Evolutionary conservation across 352 stramenopile genomes (phyloP), one percentile per base, ranked within the genome.

Genomic region (Elongisporangium undulatum): DNA sequence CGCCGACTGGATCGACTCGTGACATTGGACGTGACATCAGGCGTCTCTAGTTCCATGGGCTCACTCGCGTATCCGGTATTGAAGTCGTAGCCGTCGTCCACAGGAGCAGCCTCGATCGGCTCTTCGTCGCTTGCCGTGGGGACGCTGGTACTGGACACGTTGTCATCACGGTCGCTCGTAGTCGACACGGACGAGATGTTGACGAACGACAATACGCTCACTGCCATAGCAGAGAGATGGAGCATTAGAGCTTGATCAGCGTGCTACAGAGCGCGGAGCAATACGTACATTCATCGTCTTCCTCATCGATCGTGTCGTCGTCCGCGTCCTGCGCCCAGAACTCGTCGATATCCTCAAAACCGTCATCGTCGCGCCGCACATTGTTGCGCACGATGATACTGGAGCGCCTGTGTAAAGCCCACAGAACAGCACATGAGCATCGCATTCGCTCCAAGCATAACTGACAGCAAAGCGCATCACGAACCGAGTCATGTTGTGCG

Each of bases 291-390:
- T 68, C 67, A 54, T 71, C 58, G 34, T 86, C 73, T 20, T 83
- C 69, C 49, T 77, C 61, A 13, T 67, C 69, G 50, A 70, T 67
- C 2, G 70, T 68, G 49, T 80, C 71, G 20, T 78, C 75, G 56
- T 82, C 72, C 17, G 61, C 67, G 55, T 87, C 74, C 22, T 95
- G 82, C 34, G 78, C 82, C 83, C 83, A 95, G 56, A 95, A 95
- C 51, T 95, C 86, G 65, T 95, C 86, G 49, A 93, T 88, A 52
- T 95, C 86, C 51, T 95, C 83, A 54, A 95, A 95, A 0, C 86
- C 86, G 22, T 93, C 67, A 1, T 74, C 82, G 49, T 95, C 86
- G 26, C 85, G 89, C 17, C 80, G 85, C 49, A 92, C 79, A 19
- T 91, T 77, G 6, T 58, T 73, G 19, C 79, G 82, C 24, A 91